A percentile compares a stretch with the other conserved stretches of the same genome.
Conservation (phyloP, 2,329 filamentous ascomycete genomes). For the Ascochyta lentis region DNA sequence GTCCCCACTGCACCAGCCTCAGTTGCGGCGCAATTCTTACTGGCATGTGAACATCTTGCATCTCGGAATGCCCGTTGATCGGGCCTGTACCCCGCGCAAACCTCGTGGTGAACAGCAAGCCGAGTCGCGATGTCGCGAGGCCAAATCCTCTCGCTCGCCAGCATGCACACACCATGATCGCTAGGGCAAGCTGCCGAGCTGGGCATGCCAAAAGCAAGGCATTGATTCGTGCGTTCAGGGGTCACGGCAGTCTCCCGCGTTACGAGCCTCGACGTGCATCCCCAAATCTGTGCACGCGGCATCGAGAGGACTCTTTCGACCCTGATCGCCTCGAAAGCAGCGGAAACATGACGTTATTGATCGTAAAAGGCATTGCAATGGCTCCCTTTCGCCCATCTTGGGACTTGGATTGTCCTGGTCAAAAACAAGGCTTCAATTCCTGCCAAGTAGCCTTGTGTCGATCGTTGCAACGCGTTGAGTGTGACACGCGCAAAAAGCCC, state of each 20-base stretch:
- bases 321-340: conserved; percentile 18
- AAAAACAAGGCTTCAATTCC: conserved; percentile 17
- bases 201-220: conserved; percentile 12
- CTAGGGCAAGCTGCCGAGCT: conserved; percentile 1
- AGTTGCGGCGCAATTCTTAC: conserved; percentile 6
- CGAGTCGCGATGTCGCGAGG: conserved; percentile 5
- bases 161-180: conserved; percentile 8
- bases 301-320: conserved; percentile 19
- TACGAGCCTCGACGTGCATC: conserved; percentile 7
- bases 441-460: conserved; percentile 13
- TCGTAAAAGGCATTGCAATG: conserved; percentile 8
- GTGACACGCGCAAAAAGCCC: conserved; percentile 10
- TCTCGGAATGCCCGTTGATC: conserved; percentile 17
- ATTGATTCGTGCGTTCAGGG: conserved; percentile 17
- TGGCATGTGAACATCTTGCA: conserved; percentile 15
- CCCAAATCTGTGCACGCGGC: conserved; percentile 7
- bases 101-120: not conserved
- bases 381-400: not conserved
- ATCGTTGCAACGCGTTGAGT: conserved; percentile 2
- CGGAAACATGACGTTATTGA: conserved; percentile 23
- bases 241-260: conserved; percentile 12
- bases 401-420: conserved; percentile 9
- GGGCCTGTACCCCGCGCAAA: conserved; percentile 7
- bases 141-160: conserved; percentile 10
- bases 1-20: conserved; percentile 25